Conservation (phyloP, 176 grass and related monocot species). For the Juncus inflexus region DNA sequence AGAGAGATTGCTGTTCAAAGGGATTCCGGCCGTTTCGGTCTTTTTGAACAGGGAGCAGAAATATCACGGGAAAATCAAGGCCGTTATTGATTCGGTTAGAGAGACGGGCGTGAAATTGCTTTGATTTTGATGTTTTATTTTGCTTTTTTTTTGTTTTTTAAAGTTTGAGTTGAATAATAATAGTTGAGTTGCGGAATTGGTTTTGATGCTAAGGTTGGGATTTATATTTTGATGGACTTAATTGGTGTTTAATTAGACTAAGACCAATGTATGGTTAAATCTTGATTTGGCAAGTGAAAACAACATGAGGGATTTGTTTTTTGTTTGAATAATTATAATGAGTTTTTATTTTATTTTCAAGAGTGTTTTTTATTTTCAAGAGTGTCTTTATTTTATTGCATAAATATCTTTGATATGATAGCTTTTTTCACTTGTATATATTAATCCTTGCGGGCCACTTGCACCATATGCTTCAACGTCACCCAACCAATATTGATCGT, state of each 20-base stretch:
- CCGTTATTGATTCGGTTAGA: slow-evolving; percentile 66
- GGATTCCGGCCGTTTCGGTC: slow-evolving; percentile 76
- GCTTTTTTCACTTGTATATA: slow-evolving; percentile 16
- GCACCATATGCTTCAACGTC: no score
- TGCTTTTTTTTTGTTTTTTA: background rate
- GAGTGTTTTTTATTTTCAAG: no score
- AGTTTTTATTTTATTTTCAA: no score
- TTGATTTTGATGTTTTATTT: slow-evolving; percentile 15
- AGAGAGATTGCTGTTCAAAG: slow-evolving; percentile 61
- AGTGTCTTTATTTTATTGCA: background rate
- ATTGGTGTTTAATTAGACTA: no score
- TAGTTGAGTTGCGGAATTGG: background rate
- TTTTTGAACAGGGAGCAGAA: slow-evolving; percentile 72
- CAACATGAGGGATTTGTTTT: no score
- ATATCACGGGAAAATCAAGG: slow-evolving; percentile 80
- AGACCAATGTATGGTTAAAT: no score
- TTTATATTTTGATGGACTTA: no score
- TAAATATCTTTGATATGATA: background rate
- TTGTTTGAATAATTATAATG: no score
- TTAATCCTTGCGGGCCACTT: no score
- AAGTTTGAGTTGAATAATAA: background rate
- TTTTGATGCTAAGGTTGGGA: no score
- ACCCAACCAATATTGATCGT: no score
- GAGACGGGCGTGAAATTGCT: slow-evolving; percentile 66
- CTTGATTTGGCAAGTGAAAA: no score